Evolutionary conservation across 1,284 basidiomycete genomes (phyloP).

Genomic region (Ceratobasidium sp.): DNA sequence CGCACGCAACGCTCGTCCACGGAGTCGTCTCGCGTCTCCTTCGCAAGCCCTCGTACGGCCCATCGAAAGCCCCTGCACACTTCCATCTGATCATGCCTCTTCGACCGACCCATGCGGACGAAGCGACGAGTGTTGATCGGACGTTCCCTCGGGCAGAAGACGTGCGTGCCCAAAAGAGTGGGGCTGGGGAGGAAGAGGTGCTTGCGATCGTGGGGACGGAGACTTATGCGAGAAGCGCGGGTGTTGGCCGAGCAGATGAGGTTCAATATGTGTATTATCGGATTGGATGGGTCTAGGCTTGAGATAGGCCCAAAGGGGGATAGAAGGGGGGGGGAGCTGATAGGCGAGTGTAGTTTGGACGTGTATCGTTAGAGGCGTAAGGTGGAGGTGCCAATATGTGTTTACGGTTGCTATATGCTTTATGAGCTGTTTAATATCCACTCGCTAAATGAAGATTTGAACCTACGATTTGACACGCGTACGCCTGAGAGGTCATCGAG

Average conservation of each 20-base stretch:
- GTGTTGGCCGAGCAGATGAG: conserved; percentile 60
- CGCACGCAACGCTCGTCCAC: conserved; percentile 77
- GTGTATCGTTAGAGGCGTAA: background rate
- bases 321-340: background rate
- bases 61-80: conserved; percentile 59
- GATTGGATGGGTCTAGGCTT: conserved; percentile 73
- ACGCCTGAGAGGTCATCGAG: too few relatives aligned
- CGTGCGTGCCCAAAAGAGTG: conserved; percentile 40
- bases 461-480: too few relatives aligned
- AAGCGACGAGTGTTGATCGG: conserved; percentile 70
- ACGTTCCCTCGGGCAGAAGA: conserved; percentile 62
- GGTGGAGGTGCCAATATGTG: too few relatives aligned
- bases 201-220: conserved; percentile 49
- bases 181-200: conserved; percentile 47
- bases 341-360: background rate
- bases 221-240: conserved; percentile 48
- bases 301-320: too few relatives aligned
- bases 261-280: conserved; percentile 74
- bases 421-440: background rate
- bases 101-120: conserved; percentile 72
- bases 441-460: background rate
- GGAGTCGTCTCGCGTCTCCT: conserved; percentile 69
- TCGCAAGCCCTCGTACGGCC: conserved; percentile 57
- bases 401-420: conserved; percentile 3
- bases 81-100: conserved; percentile 85